Conservation (phyloP, 441 rosid species). For the Bruguiera hainesii region DNA sequence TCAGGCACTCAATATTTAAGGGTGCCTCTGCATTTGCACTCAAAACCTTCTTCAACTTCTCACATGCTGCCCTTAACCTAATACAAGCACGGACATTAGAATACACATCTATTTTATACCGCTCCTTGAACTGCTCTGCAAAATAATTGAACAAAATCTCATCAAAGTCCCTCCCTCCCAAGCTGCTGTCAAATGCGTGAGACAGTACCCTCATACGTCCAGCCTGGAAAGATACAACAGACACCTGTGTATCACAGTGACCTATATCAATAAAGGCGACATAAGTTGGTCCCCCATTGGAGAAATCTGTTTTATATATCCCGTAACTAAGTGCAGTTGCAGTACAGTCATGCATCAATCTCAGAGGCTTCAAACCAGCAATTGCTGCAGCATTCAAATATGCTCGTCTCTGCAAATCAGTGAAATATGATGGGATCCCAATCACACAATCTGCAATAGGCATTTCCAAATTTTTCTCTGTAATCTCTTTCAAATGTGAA, state of each 20-base stretch:
- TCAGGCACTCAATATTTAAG: conserved; percentile 81
- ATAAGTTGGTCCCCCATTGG: conserved; percentile 45
- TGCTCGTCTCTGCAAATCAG: conserved; percentile 77
- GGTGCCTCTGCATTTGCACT: conserved; percentile 96
- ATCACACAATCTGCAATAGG: conserved; percentile 76
- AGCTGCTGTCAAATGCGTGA: conserved; percentile 70
- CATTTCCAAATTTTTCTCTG: conserved; percentile 69
- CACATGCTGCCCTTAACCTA: conserved; percentile 83
- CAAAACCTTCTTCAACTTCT: conserved; percentile 89
- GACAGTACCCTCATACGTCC: conserved; percentile 78
- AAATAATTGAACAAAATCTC: conserved; percentile 72
- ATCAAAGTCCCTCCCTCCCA: conserved; percentile 96
- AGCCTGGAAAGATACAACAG: conserved; percentile 55
- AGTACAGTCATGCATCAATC: conserved; percentile 90
- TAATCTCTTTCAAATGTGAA: conserved; percentile 74
- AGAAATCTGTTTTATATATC: conserved; percentile 78
- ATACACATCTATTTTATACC: conserved; percentile 73
- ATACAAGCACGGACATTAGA: conserved; percentile 67
- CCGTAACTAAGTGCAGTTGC: conserved; percentile 98
- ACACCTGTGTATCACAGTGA: conserved; percentile 85
- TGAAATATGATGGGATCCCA: conserved; percentile 88
- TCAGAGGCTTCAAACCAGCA: conserved; percentile 81
- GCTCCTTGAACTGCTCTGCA: conserved; percentile 71
- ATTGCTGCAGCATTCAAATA: conserved; percentile 80
- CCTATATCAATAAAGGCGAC: conserved; percentile 83